phyloP scores from a whole-genome alignment of 805 yeast species.

The Candida vartiovaarae region DNA sequence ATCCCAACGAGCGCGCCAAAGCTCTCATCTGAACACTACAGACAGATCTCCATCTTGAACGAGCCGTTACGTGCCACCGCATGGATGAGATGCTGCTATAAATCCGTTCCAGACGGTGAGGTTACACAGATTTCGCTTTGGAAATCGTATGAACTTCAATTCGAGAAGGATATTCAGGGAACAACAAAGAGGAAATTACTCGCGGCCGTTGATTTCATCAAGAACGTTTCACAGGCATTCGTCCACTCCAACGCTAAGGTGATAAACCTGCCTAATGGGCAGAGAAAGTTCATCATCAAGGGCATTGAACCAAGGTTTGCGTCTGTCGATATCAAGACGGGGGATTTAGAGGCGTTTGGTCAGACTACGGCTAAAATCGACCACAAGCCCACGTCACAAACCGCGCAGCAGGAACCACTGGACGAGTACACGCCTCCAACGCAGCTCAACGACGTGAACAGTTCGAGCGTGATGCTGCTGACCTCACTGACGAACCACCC shows the following conservation, averaged over 20 bases:
- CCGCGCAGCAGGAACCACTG: constrained; percentile 11
- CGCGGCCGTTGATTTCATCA: constrained; percentile 95
- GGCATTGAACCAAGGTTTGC: constrained; percentile 84
- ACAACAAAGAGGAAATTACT: constrained; percentile 46
- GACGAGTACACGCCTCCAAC: constrained; percentile 24
- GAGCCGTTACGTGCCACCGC: constrained; percentile 91
- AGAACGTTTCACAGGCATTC: constrained; percentile 87
- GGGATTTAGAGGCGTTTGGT: constrained; percentile 34
- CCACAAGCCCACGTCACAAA: constrained; percentile 2
- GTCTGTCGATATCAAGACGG: constrained; percentile 42
- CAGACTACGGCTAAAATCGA: constrained; percentile 1
- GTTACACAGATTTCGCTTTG: constrained; percentile 93
- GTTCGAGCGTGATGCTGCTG: constrained; percentile 30
- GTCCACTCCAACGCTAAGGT: constrained; percentile 92
- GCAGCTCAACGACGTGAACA: constrained; percentile 33
- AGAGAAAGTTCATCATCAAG: constrained; percentile 81
- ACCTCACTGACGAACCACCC: constrained; percentile 28
- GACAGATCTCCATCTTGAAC: constrained; percentile 53
- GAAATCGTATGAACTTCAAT: constrained; percentile 90
- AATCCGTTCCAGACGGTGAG: constrained; percentile 68
- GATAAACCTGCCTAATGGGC: constrained; percentile 54
- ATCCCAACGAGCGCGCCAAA: constrained; percentile 63
- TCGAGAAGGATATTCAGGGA: constrained; percentile 44
- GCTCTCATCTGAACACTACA: constrained; percentile 46
- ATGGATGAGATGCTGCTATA: constrained; percentile 92